Evolutionary conservation across 352 stramenopile genomes (phyloP), one percentile per base, ranked within the genome.

Genomic region (Phytopythium aichiense): DNA sequence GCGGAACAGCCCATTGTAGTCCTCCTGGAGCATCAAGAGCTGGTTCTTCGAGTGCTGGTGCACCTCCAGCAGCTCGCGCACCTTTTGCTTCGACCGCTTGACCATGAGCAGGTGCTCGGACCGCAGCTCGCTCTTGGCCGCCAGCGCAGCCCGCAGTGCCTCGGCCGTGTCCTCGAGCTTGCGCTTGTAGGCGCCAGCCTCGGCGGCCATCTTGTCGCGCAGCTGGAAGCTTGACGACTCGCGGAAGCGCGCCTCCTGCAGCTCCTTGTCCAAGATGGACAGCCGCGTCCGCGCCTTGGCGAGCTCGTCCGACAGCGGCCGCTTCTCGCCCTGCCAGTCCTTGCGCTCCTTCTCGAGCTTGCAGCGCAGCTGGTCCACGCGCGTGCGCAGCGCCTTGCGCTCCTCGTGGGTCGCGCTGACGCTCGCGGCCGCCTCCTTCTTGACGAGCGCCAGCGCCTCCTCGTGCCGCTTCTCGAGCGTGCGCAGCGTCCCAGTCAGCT

Each of bases 281-380:
- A 89, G 50, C 4, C 77, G 68, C 25, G 75, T 66, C 15, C 75
- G 77, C 51, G 53, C 71, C 48, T 85, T 85, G 45, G 80, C 69
- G n/a, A 88, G 56, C 54, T 92, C 67, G n/a, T 92, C 74, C 1
- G 25, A 48, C 33, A 94, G 65, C 25, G 77, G 72, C 2, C 68
- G 77, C 33, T 80, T 75, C n/a, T 78, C 43, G 51, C 64, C 72
- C 43, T 86, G 66, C 77, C 79, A 91, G 48, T 89, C 76, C 61
- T 91, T 92, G 30, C 81, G 73, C 56, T 94, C 82, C 6, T 33
- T 71, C 52, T 92, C 82, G 15, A 91, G 58, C 22, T 87, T 88
- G 46, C 77, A 75, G 42, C 81, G 79, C 37, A 93, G 56, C 35
- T 91, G 77, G 16, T 91, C 84, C 9, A 88, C 73, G 40, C 82